These are phyloP conservation scores for Cercospora canescens DNA, from an alignment of 2,329 filamentous ascomycete species.

Conservation along the genomic window DNA sequence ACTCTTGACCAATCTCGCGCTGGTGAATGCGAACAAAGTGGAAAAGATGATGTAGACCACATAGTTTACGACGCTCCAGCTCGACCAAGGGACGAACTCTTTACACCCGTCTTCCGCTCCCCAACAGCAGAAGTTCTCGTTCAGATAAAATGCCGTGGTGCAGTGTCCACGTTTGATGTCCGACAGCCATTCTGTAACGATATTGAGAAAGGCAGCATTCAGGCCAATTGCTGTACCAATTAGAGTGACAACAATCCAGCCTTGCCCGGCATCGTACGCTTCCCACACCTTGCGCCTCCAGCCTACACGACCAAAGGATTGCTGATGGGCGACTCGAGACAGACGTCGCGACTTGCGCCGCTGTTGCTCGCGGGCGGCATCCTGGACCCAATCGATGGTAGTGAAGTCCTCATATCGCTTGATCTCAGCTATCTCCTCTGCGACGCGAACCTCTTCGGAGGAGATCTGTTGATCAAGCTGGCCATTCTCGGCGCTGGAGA, in stretches of 20 bases:
- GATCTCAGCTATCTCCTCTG: conserved; percentile 95
- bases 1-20: conserved; percentile 80
- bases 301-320: conserved; percentile 65
- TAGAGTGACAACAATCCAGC: conserved; percentile 95
- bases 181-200: conserved; percentile 93
- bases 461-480: conserved; percentile 54
- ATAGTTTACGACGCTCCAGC: conserved; percentile 77
- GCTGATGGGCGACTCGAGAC: conserved; percentile 70
- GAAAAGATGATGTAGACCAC: conserved; percentile 84
- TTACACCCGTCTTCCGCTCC: conserved; percentile 85
- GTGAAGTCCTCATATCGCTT: conserved; percentile 98
- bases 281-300: conserved; percentile 82
- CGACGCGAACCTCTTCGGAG: conserved; percentile 69
- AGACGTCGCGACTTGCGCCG: conserved; percentile 74
- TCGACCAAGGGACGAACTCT: conserved; percentile 88
- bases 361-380: conserved; percentile 86
- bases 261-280: conserved; percentile 93
- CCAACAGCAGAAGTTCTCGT: conserved; percentile 98
- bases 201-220: conserved; percentile 91
- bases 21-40: conserved; percentile 71
- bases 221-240: conserved; percentile 90
- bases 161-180: conserved; percentile 97
- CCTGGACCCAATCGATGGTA: conserved; percentile 98
- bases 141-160: conserved; percentile 92
- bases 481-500: conserved; percentile 65